phyloP scores from a whole-genome alignment of 495 filamentous ascomycete species.

The Opeltia flavorubescens region DNA sequence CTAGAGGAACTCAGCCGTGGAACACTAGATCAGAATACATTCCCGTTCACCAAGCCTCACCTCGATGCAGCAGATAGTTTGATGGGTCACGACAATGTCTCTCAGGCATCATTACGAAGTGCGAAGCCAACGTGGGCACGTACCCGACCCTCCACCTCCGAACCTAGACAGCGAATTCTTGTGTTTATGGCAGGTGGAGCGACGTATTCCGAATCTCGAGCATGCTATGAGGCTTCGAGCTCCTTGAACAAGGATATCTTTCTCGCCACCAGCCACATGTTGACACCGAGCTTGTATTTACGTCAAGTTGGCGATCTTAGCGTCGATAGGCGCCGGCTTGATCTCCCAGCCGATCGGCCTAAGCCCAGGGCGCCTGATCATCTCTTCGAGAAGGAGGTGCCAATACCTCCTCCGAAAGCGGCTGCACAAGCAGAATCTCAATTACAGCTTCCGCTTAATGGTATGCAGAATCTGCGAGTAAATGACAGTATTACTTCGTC shows the following conservation, averaged over 20 bases:
- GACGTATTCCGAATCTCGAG: conserved; percentile 75
- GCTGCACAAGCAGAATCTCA: conserved; percentile 22
- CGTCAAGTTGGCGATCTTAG: conserved; percentile 69
- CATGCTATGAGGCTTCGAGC: conserved; percentile 77
- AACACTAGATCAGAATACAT: conserved; percentile 41
- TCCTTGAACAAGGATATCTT: conserved; percentile 65
- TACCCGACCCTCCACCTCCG: conserved; percentile 55
- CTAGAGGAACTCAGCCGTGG: conserved; percentile 52
- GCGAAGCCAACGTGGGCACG: conserved; percentile 93
- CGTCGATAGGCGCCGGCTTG: conserved; percentile 54
- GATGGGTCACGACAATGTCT: conserved; percentile 35
- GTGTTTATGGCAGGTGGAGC: conserved; percentile 95
- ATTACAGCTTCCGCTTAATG: conserved; percentile 37
- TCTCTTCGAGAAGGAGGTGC: conserved; percentile 66
- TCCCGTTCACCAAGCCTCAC: conserved; percentile 73
- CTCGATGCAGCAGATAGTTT: conserved; percentile 45
- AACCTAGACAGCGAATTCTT: conserved; percentile 80
- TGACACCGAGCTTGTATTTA: conserved; percentile 66
- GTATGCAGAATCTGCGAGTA: conserved; percentile 46
- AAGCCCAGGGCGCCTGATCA: conserved; percentile 70
- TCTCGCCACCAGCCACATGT: conserved; percentile 82
- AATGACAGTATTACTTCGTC: background rate
- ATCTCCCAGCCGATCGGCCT: conserved; percentile 70
- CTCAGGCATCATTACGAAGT: conserved; percentile 66
- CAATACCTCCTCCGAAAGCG: conserved; percentile 26